Evolutionary conservation across 1,139 yeast species (phyloP).

Genomic region (Taiozyma sp.): DNA sequence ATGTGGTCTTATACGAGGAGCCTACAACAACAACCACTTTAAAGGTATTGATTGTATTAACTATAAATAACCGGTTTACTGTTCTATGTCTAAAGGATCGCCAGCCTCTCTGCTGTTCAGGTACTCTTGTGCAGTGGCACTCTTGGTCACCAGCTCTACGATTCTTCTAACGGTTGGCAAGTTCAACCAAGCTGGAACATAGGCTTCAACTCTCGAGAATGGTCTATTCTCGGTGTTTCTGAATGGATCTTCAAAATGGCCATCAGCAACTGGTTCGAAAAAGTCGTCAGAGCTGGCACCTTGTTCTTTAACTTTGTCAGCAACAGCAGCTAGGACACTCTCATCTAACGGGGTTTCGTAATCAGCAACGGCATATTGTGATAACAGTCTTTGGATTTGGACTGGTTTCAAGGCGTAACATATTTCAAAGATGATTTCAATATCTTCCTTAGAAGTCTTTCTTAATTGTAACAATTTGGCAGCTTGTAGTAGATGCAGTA

Average conservation of each 20-base stretch:
- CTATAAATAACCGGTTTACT: not conserved
- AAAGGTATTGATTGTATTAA: not conserved
- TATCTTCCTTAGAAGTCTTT: slow-evolving; percentile 86
- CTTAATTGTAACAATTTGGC: slow-evolving; percentile 90
- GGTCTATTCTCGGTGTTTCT: slow-evolving; percentile 83
- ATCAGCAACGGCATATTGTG: slow-evolving; percentile 90
- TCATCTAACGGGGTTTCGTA: slow-evolving; percentile 93
- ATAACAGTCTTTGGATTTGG: slow-evolving; percentile 87
- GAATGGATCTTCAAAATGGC: slow-evolving; percentile 85
- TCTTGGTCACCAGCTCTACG: slow-evolving; percentile 84
- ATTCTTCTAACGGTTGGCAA: slow-evolving; percentile 86
- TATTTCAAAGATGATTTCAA: slow-evolving; percentile 88
- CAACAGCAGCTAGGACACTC: slow-evolving; percentile 77
- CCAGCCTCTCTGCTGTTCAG: slow-evolving; percentile 10
- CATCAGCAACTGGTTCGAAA: slow-evolving; percentile 58
- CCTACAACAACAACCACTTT: not conserved
- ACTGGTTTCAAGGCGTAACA: slow-evolving; percentile 93
- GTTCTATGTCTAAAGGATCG: slow-evolving; percentile 6
- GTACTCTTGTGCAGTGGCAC: slow-evolving; percentile 43
- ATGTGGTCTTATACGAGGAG: not conserved
- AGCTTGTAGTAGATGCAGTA: slow-evolving; percentile 89
- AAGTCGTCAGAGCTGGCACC: slow-evolving; percentile 59
- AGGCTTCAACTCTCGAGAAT: slow-evolving; percentile 87
- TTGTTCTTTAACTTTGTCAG: slow-evolving; percentile 72
- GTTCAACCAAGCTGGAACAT: slow-evolving; percentile 93